These are phyloP conservation scores for Musa balbisiana DNA, from an alignment of 202 grass and related monocot species.

Conservation along the genomic window DNA sequence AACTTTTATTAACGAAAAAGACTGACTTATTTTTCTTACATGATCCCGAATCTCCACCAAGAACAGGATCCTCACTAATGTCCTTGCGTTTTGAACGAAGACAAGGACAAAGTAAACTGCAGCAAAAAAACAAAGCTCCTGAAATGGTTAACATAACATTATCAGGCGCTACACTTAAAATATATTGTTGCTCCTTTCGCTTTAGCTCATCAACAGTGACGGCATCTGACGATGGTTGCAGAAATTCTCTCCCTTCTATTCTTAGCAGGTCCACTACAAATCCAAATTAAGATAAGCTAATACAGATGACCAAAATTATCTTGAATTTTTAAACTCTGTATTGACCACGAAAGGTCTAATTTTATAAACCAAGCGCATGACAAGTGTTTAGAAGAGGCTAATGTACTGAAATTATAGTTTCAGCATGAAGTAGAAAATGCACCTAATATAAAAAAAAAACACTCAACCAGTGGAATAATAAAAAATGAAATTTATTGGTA, in stretches of 20 bases:
- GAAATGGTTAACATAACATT: constrained; percentile 38
- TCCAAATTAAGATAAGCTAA: neutral
- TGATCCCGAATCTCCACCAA: constrained; percentile 40
- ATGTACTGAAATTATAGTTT: neutral
- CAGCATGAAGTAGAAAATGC: neutral
- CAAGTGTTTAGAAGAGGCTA: neutral
- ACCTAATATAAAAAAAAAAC: neutral
- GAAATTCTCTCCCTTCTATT: neutral
- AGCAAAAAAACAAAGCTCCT: constrained; percentile 71
- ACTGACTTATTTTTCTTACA: constrained; percentile 53
- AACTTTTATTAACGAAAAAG: neutral
- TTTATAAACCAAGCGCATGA: neutral
- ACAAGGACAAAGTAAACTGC: constrained; percentile 65
- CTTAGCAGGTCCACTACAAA: constrained; percentile 2
- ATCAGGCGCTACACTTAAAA: constrained; percentile 13
- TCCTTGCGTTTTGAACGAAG: constrained; percentile 66
- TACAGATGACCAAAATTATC: neutral
- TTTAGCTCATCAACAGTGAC: neutral
- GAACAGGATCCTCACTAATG: constrained; percentile 79
- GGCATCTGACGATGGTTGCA: neutral
- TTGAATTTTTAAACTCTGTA: neutral
- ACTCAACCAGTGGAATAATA: no score
- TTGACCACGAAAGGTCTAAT: neutral
- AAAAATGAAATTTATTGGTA: no score
- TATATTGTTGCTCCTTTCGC: neutral